Evolutionary conservation across 768 basidiomycete genomes (phyloP), one percentile per base, ranked within the genome.

Genomic region (Calocybe gangraenosa): DNA sequence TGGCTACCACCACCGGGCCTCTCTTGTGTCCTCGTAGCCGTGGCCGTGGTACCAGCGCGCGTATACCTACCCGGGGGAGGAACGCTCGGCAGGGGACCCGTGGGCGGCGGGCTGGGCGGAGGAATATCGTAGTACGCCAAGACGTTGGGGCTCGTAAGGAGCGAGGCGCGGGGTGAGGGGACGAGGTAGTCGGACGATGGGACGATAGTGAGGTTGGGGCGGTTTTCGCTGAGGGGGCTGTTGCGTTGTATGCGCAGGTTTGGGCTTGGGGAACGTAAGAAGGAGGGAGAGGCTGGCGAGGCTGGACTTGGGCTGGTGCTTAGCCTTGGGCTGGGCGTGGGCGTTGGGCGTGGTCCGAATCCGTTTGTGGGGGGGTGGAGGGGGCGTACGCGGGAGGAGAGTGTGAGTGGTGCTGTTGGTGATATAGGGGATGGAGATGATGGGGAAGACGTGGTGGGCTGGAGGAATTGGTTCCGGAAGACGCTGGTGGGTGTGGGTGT

Each of bases 51-150:
- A n/a, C n/a, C n/a, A 13, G 52, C 25, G 20, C 17, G 44, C 10
- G 33, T 34, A 44, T 34, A 48, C 53, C 36, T 46, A 17, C 37
- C 32, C 3, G 47, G 42, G 8, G 41, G 49, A 13, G 65, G 65
- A 8, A 70, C 57, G 32, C 59, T 64, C 6, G 76, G 75, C 7
- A 77, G 53, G 0, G 76, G 75, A 0, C 61, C 65, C 32, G 59
- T 59, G 2, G 75, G 76, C 0, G 78, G 73, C 11, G 76, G 75
- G 51, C 70, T 76, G 3, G 76, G 73, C 1, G 75, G 76, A 2
- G 76, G 75, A 30, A 74, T 64, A 48, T 75, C 71, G 45, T 74
- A 73, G 54, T 74, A 69, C 3, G 71, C 66, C 6, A 73, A 58
- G 13, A 70, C 67, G 48, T 66, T 73, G 10, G 72, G 69, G 37